Percentiles rank a stretch among this genome's conserved stretches.
Evolutionary conservation across 2,329 filamentous ascomycete species (phyloP).

Genomic region (Monilinia laxa): DNA sequence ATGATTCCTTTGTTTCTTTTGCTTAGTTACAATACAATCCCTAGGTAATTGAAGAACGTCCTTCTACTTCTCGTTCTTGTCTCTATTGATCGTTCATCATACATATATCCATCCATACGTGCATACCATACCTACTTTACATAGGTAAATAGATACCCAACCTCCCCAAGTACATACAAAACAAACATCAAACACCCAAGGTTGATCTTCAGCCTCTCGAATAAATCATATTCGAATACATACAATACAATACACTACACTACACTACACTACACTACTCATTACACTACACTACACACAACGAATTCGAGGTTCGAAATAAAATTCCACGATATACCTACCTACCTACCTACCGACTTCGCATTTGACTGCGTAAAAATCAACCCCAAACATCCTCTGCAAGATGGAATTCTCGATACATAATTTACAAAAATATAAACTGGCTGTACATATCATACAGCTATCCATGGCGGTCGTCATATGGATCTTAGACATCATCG

Average conservation of each 20-base stretch:
- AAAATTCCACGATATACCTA: too few relatives aligned
- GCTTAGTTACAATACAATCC: too few relatives aligned
- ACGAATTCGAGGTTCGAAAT: too few relatives aligned
- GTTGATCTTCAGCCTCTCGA: constrained; percentile 3
- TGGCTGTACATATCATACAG: constrained; percentile 57
- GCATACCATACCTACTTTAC: too few relatives aligned
- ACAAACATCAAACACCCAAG: not conserved
- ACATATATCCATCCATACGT: too few relatives aligned
- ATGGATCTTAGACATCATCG: constrained; percentile 59
- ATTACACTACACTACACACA: too few relatives aligned
- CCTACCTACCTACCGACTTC: not conserved
- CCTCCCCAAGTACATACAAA: too few relatives aligned
- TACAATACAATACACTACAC: not conserved
- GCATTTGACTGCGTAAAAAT: not conserved
- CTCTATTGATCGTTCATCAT: too few relatives aligned
- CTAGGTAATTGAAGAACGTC: too few relatives aligned
- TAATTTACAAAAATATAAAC: constrained; percentile 46
- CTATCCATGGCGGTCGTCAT: constrained; percentile 54
- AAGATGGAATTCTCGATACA: constrained; percentile 39
- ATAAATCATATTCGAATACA: not conserved
- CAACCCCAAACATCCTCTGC: not conserved
- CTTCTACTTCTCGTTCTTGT: too few relatives aligned
- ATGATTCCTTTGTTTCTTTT: not conserved
- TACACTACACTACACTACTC: too few relatives aligned
- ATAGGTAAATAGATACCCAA: too few relatives aligned